Evolutionary conservation across 2,329 filamentous ascomycete genomes (phyloP).

Genomic region (Onygena corvina): DNA sequence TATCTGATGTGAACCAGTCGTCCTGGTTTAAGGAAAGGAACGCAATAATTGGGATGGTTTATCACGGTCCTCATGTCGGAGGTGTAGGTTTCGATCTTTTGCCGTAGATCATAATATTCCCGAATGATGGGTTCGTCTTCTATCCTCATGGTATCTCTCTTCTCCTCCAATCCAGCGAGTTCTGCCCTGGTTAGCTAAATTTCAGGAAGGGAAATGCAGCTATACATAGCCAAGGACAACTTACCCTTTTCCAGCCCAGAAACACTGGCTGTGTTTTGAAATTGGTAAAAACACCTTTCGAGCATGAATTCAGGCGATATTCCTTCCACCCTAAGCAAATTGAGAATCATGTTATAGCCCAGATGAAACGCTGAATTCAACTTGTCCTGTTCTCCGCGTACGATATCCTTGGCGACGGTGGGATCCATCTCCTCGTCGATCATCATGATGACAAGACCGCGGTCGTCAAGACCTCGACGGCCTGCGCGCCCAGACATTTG

Average conservation of each 20-base stretch:
- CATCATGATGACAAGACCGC: conserved; percentile 99
- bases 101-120: conserved; percentile 83
- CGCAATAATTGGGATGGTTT: conserved; percentile 75
- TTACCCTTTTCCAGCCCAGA: conserved; percentile 61
- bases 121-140: conserved; percentile 78
- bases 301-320: conserved; percentile 98
- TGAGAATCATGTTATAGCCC: conserved; percentile 98
- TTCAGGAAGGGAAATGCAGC: neutral
- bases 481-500: conserved; percentile 98
- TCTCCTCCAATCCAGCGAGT: conserved; percentile 62
- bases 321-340: conserved; percentile 93
- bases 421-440: conserved; percentile 94
- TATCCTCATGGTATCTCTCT: conserved; percentile 62
- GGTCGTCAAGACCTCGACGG: conserved; percentile 90
- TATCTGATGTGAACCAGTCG: conserved; percentile 78
- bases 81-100: conserved; percentile 70
- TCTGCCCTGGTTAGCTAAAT: conserved; percentile 38
- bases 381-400: conserved; percentile 91
- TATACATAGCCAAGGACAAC: conserved; percentile 10
- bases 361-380: conserved; percentile 96
- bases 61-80: conserved; percentile 87
- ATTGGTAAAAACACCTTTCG: conserved; percentile 96
- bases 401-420: conserved; percentile 82
- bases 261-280: conserved; percentile 87
- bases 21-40: conserved; percentile 77